Conservation (phyloP, 768 basidiomycete genomes). For the Galerina marginata region DNA sequence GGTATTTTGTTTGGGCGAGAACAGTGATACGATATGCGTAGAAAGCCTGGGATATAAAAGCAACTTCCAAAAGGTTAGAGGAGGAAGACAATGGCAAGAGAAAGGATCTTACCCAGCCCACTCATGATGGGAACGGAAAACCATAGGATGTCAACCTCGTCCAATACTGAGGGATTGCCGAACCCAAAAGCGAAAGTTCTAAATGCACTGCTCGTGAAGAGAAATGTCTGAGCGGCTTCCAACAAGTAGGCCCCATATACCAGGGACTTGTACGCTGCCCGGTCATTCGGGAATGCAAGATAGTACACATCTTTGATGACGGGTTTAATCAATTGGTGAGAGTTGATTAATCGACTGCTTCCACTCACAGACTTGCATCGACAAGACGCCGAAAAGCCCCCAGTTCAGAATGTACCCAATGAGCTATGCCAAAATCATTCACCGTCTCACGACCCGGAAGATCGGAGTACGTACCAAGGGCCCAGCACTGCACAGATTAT, state of each 20-base stretch:
- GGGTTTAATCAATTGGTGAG: neutral
- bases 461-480: slow-evolving; percentile 14
- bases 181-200: slow-evolving; percentile 25
- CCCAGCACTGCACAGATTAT: slow-evolving; percentile 5
- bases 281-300: slow-evolving; percentile 28
- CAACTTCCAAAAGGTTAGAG: slow-evolving; percentile 7
- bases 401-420: slow-evolving; percentile 27
- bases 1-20: slow-evolving; percentile 4
- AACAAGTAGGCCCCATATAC: slow-evolving; percentile 22
- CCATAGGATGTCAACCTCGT: slow-evolving; percentile 20
- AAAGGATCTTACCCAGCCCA: slow-evolving; percentile 13
- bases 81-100: neutral
- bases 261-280: slow-evolving; percentile 9
- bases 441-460: neutral
- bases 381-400: slow-evolving; percentile 24
- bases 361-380: slow-evolving; percentile 28
- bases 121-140: slow-evolving; percentile 24
- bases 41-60: slow-evolving; percentile 17
- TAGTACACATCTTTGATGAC: slow-evolving; percentile 25
- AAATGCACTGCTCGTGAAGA: slow-evolving; percentile 25
- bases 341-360: neutral
- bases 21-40: slow-evolving; percentile 20
- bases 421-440: slow-evolving; percentile 9
- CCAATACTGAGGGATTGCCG: slow-evolving; percentile 18
- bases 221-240: slow-evolving; percentile 21